phyloP scores from a whole-genome alignment of 2,329 filamentous ascomycete genomes.

The Ophiostoma quercus region DNA sequence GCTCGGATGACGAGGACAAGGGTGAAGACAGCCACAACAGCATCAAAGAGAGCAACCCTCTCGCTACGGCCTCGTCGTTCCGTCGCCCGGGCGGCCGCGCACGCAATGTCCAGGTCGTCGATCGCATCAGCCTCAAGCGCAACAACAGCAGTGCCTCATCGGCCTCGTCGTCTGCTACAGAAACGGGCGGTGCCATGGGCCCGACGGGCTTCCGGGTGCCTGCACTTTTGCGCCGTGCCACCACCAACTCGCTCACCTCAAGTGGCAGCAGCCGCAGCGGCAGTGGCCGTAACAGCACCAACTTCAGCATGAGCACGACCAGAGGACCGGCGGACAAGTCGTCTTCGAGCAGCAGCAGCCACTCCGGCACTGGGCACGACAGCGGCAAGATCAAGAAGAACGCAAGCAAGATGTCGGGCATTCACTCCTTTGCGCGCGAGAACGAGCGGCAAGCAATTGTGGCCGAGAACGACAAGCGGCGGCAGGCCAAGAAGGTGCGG shows the following conservation, averaged over 20 bases:
- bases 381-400: slow-evolving; percentile 44
- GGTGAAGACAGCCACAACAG: slow-evolving; percentile 46
- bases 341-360: slow-evolving; percentile 18
- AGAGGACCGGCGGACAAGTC: slow-evolving; percentile 6
- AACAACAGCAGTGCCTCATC: slow-evolving; percentile 29
- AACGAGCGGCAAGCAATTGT: slow-evolving; percentile 52
- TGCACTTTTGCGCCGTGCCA: slow-evolving; percentile 65
- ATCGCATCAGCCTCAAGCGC: slow-evolving; percentile 68
- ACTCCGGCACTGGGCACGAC: slow-evolving; percentile 32
- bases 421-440: slow-evolving; percentile 57
- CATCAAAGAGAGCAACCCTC: slow-evolving; percentile 20
- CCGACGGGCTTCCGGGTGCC: slow-evolving; percentile 59
- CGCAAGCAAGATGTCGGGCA: slow-evolving; percentile 55
- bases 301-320: slow-evolving; percentile 24
- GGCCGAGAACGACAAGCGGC: slow-evolving; percentile 52
- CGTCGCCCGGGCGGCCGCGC: slow-evolving; percentile 30
- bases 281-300: slow-evolving; percentile 32
- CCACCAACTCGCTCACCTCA: slow-evolving; percentile 55
- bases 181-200: slow-evolving; percentile 26
- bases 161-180: neutral
- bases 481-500: slow-evolving; percentile 54
- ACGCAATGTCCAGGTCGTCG: slow-evolving; percentile 56
- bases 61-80: slow-evolving; percentile 28
- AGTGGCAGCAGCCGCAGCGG: slow-evolving; percentile 35
- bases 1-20: slow-evolving; percentile 49